phyloP scores from a whole-genome alignment of 768 basidiomycete genomes.

The Calocybe indica region DNA sequence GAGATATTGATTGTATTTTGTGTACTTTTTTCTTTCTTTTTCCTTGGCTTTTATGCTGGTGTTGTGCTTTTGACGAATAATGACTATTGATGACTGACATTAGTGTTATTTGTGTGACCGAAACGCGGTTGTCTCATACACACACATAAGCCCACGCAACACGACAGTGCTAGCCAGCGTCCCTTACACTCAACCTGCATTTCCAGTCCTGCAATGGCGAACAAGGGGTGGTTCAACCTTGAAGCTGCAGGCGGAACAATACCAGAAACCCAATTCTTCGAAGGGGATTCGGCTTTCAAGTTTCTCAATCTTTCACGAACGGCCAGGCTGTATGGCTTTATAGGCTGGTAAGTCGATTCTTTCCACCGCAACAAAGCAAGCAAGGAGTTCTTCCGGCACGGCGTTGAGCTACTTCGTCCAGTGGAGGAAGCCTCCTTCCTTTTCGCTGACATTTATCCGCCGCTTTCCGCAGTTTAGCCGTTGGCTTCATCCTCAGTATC shows the following conservation, averaged over 20 bases:
- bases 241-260: conserved; percentile 57
- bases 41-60: background rate
- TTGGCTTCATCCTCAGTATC: conserved; percentile 77
- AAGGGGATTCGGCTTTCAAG: conserved; percentile 85
- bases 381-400: no score
- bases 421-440: background rate
- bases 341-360: conserved; percentile 56
- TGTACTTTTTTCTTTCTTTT: background rate
- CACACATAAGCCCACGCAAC: background rate
- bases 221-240: conserved; percentile 85
- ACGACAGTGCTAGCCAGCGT: background rate
- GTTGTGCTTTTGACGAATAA: background rate
- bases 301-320: conserved; percentile 73
- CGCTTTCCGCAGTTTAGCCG: conserved; percentile 42
- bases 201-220: conserved; percentile 27
- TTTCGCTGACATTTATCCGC: background rate
- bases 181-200: background rate
- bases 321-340: conserved; percentile 82
- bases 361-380: background rate
- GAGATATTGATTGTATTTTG: background rate
- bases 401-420: no score
- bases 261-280: conserved; percentile 79
- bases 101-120: no score
- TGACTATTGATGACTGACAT: background rate
- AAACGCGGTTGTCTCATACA: background rate